Evolutionary conservation across 2,329 filamentous ascomycete genomes (phyloP).

Genomic region (Colletotrichum melonis): DNA sequence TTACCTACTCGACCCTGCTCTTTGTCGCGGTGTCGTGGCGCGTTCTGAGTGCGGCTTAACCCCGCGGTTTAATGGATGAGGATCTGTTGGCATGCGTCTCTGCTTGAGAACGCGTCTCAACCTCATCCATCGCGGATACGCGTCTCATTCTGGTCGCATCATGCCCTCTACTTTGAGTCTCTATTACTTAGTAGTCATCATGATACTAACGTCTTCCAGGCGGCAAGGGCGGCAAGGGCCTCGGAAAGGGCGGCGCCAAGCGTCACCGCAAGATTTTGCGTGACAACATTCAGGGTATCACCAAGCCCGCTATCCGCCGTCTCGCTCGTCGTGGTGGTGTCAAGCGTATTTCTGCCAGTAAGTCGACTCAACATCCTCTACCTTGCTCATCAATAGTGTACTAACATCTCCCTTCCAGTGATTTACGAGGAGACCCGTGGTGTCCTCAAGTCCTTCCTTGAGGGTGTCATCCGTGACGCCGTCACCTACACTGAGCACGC

Average conservation of each 20-base stretch:
- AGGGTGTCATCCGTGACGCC: conserved; percentile 80
- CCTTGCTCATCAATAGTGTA: not conserved
- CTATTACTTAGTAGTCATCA: not conserved
- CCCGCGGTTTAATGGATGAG: conserved; percentile 16
- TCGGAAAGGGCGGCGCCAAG: conserved; percentile 98
- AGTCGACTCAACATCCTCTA: conserved; percentile 44
- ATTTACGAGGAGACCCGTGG: conserved; percentile 84
- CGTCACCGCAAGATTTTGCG: conserved; percentile 99
- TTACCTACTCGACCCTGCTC: conserved; percentile 24
- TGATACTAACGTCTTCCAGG: conserved; percentile 60
- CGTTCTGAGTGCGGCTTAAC: not conserved
- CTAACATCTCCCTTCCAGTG: conserved; percentile 56
- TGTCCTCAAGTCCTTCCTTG: conserved; percentile 83
- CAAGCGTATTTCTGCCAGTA: conserved; percentile 99
- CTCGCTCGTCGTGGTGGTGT: conserved; percentile 99
- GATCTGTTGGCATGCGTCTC: conserved; percentile 8
- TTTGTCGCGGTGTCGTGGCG: conserved; percentile 36
- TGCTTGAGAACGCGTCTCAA: conserved; percentile 19
- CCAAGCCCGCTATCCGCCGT: conserved; percentile 98
- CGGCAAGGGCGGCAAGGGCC: conserved; percentile 96
- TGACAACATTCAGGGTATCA: conserved; percentile 99
- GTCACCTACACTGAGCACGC: conserved; percentile 85
- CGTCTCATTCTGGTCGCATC: not conserved
- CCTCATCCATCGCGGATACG: not conserved
- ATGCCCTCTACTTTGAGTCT: not conserved